These are phyloP conservation scores for Colletotrichum echinochloae DNA, from an alignment of 2,329 filamentous ascomycete species.

Conservation along the genomic window DNA sequence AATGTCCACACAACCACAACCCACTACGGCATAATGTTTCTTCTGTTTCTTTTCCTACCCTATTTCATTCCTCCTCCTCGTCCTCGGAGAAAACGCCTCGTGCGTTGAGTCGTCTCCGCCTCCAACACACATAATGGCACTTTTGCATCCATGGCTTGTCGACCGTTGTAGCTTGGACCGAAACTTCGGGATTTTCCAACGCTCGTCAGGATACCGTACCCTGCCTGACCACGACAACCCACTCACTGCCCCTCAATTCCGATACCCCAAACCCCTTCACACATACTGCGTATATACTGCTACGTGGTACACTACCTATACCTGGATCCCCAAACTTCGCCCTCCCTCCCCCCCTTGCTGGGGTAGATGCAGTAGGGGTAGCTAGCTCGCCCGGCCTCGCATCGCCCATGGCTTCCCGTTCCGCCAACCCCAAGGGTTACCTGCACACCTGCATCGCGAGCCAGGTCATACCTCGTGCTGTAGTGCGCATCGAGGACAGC, in stretches of 20 bases:
- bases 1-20: background rate
- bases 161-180: conserved; percentile 37
- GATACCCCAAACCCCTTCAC: background rate
- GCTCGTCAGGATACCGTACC: conserved; percentile 31
- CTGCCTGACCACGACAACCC: conserved; percentile 3
- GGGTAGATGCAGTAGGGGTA: background rate
- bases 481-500: background rate
- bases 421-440: background rate
- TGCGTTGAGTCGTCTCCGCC: conserved; percentile 26
- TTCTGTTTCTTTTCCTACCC: conserved; percentile 22
- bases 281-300: no score
- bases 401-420: background rate
- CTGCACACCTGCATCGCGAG: background rate
- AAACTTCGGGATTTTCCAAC: conserved; percentile 17
- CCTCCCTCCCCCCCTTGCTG: background rate
- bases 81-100: conserved; percentile 31
- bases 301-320: no score
- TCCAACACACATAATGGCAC: conserved; percentile 16
- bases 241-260: background rate
- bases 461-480: background rate
- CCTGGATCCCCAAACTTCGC: background rate
- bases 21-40: conserved; percentile 15
- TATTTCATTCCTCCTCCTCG: conserved; percentile 30
- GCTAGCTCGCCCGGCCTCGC: background rate
- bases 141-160: conserved; percentile 37